phyloP scores from a whole-genome alignment of 2,329 filamentous ascomycete species.

The Chalara sp. region DNA sequence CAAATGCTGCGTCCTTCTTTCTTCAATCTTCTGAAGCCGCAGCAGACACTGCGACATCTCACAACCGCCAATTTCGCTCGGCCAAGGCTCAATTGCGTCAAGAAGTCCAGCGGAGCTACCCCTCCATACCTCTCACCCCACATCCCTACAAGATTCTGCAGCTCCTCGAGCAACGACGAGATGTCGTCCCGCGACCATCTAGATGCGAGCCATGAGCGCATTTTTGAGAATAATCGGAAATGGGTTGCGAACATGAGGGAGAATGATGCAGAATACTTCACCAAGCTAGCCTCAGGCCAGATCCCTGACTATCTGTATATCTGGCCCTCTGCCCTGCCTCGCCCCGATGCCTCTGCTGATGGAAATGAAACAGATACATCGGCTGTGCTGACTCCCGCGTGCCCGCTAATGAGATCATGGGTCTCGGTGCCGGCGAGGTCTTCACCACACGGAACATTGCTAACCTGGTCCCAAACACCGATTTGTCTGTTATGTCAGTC shows the following conservation, averaged over 20 bases:
- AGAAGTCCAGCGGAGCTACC: no score
- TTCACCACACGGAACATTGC: constrained; percentile 96
- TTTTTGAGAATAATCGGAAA: constrained; percentile 61
- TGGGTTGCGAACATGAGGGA: constrained; percentile 56
- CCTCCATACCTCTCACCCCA: no score
- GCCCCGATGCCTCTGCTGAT: not conserved
- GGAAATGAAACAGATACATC: constrained; percentile 55
- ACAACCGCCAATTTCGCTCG: no score
- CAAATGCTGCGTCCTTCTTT: no score
- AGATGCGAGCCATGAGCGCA: constrained; percentile 44
- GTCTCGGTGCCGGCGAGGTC: constrained; percentile 79
- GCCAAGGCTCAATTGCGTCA: no score
- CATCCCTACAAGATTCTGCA: no score
- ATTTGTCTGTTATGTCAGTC: constrained; percentile 74
- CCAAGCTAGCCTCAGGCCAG: constrained; percentile 57
- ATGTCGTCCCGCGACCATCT: not conserved
- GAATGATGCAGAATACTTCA: constrained; percentile 59
- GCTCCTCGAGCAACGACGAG: no score
- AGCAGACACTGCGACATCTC: no score
- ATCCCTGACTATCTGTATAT: constrained; percentile 58
- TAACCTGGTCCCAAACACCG: constrained; percentile 74
- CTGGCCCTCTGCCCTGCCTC: not conserved
- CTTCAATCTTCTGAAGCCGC: no score
- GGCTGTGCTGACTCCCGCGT: constrained; percentile 87
- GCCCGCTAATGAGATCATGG: constrained; percentile 83